Evolutionary conservation across 805 yeast species (phyloP).

Genomic region (Vanderwaltozyma tropicalis): DNA sequence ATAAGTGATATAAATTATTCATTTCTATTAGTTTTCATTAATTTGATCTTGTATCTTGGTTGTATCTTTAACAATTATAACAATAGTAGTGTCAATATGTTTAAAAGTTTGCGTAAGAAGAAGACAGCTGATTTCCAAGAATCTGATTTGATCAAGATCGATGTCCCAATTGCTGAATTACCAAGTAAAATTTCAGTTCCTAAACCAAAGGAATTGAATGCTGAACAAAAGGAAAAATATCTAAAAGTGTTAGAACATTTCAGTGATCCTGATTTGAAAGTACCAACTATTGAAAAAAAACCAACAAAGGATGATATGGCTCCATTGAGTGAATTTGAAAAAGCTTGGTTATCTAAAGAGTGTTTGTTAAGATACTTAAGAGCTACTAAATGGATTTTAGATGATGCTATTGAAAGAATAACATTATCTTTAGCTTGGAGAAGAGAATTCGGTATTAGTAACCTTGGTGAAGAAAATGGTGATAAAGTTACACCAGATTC

Average conservation of each 20-base stretch:
- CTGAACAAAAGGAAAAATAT: slow-evolving; percentile 52
- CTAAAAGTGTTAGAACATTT: slow-evolving; percentile 54
- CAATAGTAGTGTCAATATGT: slow-evolving; percentile 8
- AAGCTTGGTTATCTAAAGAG: slow-evolving; percentile 88
- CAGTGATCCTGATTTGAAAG: slow-evolving; percentile 38
- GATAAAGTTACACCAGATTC: slow-evolving; percentile 45
- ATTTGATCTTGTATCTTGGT: not conserved
- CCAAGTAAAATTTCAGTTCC: slow-evolving; percentile 45
- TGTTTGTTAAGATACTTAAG: slow-evolving; percentile 82
- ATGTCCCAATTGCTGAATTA: slow-evolving; percentile 47
- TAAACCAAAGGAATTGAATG: slow-evolving; percentile 35
- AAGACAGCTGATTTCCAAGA: slow-evolving; percentile 17
- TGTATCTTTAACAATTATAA: not conserved
- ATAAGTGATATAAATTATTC: no score
- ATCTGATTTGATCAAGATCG: slow-evolving; percentile 20
- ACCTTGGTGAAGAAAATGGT: slow-evolving; percentile 34
- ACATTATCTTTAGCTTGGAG: slow-evolving; percentile 83
- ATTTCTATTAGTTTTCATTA: no score
- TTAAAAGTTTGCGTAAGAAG: slow-evolving; percentile 20
- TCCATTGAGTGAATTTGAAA: slow-evolving; percentile 41
- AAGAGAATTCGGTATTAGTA: slow-evolving; percentile 72
- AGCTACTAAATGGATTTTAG: slow-evolving; percentile 83
- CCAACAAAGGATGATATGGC: slow-evolving; percentile 26
- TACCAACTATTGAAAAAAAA: slow-evolving; percentile 42
- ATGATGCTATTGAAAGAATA: slow-evolving; percentile 63